A percentile compares a stretch with the other conserved stretches of the same genome.
phyloP scores from a whole-genome alignment of 164 flowering plant genomes.

The Malania oleifera region DNA sequence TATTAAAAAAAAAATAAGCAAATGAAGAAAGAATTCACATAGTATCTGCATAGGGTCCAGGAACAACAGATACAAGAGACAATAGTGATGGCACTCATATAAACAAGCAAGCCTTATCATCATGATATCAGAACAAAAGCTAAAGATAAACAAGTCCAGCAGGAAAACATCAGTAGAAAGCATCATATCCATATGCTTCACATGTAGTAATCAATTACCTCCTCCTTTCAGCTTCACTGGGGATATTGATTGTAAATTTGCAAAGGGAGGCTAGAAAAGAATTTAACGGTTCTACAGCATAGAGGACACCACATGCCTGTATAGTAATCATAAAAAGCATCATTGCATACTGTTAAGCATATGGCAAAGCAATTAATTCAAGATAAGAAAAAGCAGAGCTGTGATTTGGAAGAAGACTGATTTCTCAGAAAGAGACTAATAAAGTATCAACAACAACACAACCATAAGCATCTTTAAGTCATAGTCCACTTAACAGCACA shows the following conservation, averaged over 20 bases:
- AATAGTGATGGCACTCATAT: not conserved
- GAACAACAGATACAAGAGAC: too few relatives aligned
- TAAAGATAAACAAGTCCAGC: not conserved
- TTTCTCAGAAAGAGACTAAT: not conserved
- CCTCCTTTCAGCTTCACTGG: conserved; percentile 70
- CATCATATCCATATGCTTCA: too few relatives aligned
- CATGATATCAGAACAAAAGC: not conserved
- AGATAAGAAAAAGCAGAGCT: not conserved
- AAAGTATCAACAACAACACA: not conserved
- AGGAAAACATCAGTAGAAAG: not conserved
- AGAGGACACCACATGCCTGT: conserved; percentile 98
- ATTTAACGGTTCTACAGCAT: conserved; percentile 83
- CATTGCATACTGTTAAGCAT: not conserved
- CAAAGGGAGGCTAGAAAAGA: conserved; percentile 96
- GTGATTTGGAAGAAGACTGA: not conserved
- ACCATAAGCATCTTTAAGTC: not conserved
- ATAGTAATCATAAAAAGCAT: conserved; percentile 8
- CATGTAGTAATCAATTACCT: conserved; percentile 38
- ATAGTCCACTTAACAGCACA: not conserved
- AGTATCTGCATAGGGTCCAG: too few relatives aligned
- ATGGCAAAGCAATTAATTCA: not conserved
- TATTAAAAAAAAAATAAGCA: too few relatives aligned
- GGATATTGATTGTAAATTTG: conserved; percentile 85
- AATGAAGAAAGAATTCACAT: too few relatives aligned
- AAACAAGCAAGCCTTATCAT: too few relatives aligned